Percentiles rank a stretch among this genome's conserved stretches.
Evolutionary conservation across 306 rosid genomes (phyloP).

Genomic region (Prosopis cineraria): DNA sequence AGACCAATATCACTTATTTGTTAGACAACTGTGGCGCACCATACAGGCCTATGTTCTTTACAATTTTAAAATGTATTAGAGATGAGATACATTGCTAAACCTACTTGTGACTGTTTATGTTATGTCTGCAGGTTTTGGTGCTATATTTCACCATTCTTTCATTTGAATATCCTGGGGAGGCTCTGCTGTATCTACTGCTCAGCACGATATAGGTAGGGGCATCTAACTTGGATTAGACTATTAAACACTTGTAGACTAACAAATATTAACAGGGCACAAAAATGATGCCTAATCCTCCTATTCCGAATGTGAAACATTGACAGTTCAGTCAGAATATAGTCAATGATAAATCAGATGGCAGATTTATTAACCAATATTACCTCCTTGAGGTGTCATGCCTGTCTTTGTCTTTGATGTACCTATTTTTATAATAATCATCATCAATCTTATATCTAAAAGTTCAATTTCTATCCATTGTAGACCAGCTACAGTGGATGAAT

Average conservation of each 20-base stretch:
- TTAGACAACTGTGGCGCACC: slow-evolving; percentile 20
- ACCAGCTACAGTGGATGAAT: no score
- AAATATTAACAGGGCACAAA: neutral
- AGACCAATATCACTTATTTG: slow-evolving; percentile 13
- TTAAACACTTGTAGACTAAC: neutral
- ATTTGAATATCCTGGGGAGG: slow-evolving; percentile 1
- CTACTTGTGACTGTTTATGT: neutral
- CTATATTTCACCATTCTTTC: slow-evolving; percentile 18
- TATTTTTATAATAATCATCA: slow-evolving; percentile 24
- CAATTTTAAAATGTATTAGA: neutral
- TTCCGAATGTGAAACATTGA: neutral
- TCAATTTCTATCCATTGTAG: no score
- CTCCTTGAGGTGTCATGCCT: neutral
- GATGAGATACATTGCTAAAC: neutral
- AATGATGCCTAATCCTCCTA: slow-evolving; percentile 9
- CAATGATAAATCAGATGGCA: neutral
- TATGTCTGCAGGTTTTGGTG: neutral
- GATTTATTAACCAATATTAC: neutral
- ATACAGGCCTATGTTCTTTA: slow-evolving; percentile 7
- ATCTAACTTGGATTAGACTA: neutral
- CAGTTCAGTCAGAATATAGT: slow-evolving; percentile 3
- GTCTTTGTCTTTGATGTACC: slow-evolving; percentile 15
- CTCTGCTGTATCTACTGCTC: slow-evolving; percentile 1
- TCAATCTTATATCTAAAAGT: no score
- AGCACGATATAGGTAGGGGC: neutral